phyloP scores from a whole-genome alignment of 257 asterid species.

The Solanum etuberosum region DNA sequence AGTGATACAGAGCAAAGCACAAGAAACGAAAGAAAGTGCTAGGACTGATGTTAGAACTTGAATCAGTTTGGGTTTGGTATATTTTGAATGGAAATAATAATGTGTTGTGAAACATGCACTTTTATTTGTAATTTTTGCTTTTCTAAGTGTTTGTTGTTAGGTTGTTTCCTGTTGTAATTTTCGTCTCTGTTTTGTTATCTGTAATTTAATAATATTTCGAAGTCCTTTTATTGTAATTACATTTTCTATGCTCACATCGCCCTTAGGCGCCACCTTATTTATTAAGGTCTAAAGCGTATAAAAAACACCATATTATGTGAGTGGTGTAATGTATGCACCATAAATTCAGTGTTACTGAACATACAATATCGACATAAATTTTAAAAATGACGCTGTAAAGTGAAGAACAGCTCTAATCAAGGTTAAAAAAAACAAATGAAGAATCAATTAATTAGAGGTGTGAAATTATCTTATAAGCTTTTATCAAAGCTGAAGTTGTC shows the following conservation, averaged over 20 bases:
- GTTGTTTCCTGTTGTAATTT: background rate
- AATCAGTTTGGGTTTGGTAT: background rate
- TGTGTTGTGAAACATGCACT: background rate
- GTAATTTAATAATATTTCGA: background rate
- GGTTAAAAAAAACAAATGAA: too few relatives aligned
- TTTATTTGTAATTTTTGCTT: background rate
- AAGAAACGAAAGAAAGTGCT: background rate
- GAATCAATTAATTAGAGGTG: too few relatives aligned
- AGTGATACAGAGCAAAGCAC: background rate
- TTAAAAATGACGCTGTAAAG: too few relatives aligned
- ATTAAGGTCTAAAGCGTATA: too few relatives aligned
- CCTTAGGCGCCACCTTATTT: too few relatives aligned
- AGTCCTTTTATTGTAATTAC: background rate
- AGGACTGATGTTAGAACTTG: background rate
- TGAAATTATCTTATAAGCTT: too few relatives aligned
- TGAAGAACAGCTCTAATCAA: too few relatives aligned
- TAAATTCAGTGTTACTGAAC: too few relatives aligned
- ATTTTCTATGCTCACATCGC: background rate
- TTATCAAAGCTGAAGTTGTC: too few relatives aligned
- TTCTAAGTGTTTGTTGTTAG: background rate
- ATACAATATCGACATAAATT: too few relatives aligned
- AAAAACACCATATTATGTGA: too few relatives aligned
- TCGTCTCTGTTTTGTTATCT: background rate
- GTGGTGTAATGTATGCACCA: too few relatives aligned
- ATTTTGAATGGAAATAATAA: background rate